A percentile compares a stretch with the other conserved stretches of the same genome.
phyloP scores from a whole-genome alignment of 1,139 yeast species.

The Hemisphaericaspora xylofermentans region DNA sequence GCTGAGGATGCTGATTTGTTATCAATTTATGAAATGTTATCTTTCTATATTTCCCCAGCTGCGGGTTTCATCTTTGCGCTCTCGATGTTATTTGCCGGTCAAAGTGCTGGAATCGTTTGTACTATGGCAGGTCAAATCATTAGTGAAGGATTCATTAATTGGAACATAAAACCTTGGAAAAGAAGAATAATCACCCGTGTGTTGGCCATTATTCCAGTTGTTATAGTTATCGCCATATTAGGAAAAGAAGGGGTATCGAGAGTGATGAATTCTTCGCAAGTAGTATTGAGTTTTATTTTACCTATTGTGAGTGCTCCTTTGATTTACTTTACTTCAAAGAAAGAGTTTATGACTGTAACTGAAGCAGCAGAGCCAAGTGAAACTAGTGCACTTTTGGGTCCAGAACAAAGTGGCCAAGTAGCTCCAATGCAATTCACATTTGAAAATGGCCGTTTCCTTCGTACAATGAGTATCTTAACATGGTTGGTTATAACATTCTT shows the following conservation, averaged over 20 bases:
- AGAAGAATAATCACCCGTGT: conserved; percentile 70
- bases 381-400: conserved; percentile 10
- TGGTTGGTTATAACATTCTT: conserved; percentile 73
- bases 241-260: conserved; percentile 71
- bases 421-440: conserved; percentile 30
- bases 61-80: conserved; percentile 75
- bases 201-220: conserved; percentile 71
- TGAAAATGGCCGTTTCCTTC: conserved; percentile 64
- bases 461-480: conserved; percentile 54
- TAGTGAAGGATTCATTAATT: conserved; percentile 74
- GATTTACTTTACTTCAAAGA: conserved; percentile 64
- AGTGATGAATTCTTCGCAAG: conserved; percentile 74
- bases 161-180: conserved; percentile 69
- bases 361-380: conserved; percentile 19
- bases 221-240: conserved; percentile 58
- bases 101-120: conserved; percentile 80
- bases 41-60: conserved; percentile 58
- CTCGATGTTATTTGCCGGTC: conserved; percentile 74
- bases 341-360: conserved; percentile 56
- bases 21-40: conserved; percentile 67
- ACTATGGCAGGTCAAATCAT: conserved; percentile 82
- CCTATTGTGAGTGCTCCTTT: conserved; percentile 79
- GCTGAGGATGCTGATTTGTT: conserved; percentile 70
- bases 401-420: conserved; percentile 1
- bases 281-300: conserved; percentile 62